Percentiles rank a stretch among this genome's conserved stretches.
Conservation (phyloP, 2,329 filamentous ascomycete species). For the Epichloe hybrida region DNA sequence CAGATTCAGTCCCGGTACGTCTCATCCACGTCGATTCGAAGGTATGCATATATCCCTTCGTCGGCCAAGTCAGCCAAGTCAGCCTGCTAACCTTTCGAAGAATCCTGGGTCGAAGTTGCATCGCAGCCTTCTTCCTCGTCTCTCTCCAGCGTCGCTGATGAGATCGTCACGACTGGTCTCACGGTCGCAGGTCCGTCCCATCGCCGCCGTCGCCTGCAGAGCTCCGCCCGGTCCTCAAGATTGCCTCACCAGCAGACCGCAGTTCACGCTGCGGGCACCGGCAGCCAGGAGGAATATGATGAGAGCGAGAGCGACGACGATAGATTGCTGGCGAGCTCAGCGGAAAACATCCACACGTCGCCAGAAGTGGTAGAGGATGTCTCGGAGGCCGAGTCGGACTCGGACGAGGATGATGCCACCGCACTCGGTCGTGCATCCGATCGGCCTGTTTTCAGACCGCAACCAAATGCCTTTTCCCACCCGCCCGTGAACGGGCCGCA, state of each 20-base stretch:
- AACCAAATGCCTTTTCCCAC: conserved; percentile 86
- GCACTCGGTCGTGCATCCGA: conserved; percentile 54
- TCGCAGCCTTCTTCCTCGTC: conserved; percentile 92
- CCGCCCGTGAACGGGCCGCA: conserved; percentile 45
- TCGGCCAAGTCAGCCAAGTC: not conserved
- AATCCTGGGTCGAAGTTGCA: conserved; percentile 92
- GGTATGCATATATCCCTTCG: conserved; percentile 14
- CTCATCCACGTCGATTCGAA: conserved; percentile 22
- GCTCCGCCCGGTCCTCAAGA: conserved; percentile 15
- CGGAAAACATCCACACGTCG: conserved; percentile 32
- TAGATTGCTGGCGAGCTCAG: conserved; percentile 44
- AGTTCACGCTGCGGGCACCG: conserved; percentile 35
- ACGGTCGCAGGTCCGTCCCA: conserved; percentile 55
- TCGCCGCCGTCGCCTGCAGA: conserved; percentile 40
- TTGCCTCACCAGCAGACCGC: conserved; percentile 27
- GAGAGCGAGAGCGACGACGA: conserved; percentile 87
- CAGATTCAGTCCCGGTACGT: conserved; percentile 18
- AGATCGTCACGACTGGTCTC: conserved; percentile 82
- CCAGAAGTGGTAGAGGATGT: conserved; percentile 28
- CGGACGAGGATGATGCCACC: conserved; percentile 63
- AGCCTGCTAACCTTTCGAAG: conserved; percentile 30
- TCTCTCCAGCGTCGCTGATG: conserved; percentile 70
- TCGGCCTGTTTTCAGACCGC: conserved; percentile 56
- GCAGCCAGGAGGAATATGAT: conserved; percentile 89
- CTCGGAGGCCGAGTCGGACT: conserved; percentile 34